phyloP scores from a whole-genome alignment of 495 filamentous ascomycete genomes.

The Rusavskia elegans region DNA sequence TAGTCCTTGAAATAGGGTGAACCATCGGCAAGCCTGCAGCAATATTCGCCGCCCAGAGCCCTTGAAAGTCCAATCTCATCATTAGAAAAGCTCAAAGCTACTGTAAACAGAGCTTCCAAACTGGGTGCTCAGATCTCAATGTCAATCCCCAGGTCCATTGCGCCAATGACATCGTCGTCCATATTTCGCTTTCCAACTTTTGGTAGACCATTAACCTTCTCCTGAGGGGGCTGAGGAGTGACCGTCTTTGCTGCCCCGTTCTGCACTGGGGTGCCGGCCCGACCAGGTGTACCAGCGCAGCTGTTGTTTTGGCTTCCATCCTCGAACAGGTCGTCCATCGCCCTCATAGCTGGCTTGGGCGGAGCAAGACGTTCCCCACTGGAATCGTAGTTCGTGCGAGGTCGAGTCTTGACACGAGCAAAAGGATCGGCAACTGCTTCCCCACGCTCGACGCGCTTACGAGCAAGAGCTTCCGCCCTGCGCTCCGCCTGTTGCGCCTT shows the following conservation, averaged over 20 bases:
- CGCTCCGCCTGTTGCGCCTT: conserved; percentile 72
- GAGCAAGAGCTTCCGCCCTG: conserved; percentile 28
- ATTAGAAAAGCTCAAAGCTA: too few species aligned
- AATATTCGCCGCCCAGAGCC: too few species aligned
- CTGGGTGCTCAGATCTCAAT: conserved; percentile 49
- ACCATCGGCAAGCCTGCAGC: too few species aligned
- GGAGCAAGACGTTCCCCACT: conserved; percentile 17
- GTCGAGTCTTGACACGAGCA: conserved; percentile 42
- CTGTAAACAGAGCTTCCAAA: too few species aligned
- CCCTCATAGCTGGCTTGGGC: conserved; percentile 5
- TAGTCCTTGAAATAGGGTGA: too few species aligned
- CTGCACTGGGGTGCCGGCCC: conserved; percentile 13
- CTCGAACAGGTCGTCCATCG: conserved; percentile 18
- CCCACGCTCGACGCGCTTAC: conserved; percentile 41
- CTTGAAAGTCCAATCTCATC: too few species aligned
- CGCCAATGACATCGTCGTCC: conserved; percentile 73
- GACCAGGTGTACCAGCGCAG: conserved; percentile 30
- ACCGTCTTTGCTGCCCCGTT: conserved; percentile 16
- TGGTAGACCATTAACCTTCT: conserved; percentile 44
- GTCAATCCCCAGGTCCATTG: conserved; percentile 68
- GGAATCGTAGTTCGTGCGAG: conserved; percentile 46
- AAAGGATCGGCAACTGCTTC: conserved; percentile 37
- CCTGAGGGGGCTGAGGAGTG: conserved; percentile 25
- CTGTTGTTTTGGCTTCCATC: conserved; percentile 22
- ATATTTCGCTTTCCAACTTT: conserved; percentile 55